Evolutionary conservation across 306 rosid genomes (phyloP).

Genomic region (Chamaecrista fasciculata): DNA sequence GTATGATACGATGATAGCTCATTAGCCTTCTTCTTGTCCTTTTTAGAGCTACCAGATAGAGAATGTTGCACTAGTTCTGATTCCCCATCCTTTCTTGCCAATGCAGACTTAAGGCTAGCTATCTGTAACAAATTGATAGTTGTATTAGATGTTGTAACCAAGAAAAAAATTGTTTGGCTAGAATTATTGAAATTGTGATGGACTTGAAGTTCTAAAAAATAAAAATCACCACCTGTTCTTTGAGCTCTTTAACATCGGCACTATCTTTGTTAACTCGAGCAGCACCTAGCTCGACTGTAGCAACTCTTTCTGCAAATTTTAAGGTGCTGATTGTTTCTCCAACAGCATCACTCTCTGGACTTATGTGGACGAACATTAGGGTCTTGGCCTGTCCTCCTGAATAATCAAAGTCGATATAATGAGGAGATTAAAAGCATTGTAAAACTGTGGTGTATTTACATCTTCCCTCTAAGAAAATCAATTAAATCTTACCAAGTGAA

Average conservation of each 20-base stretch:
- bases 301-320: conserved; percentile 96
- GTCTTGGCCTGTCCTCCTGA: conserved; percentile 98
- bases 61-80: conserved; percentile 36
- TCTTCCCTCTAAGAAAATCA: conserved; percentile 2
- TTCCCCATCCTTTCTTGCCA: conserved; percentile 77
- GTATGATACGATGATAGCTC: conserved; percentile 59
- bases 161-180: not conserved
- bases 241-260: conserved; percentile 83
- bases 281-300: conserved; percentile 94
- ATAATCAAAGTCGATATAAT: conserved; percentile 23
- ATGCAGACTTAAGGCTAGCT: conserved; percentile 67
- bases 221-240: conserved; percentile 66
- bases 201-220: not conserved
- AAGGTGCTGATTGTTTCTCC: conserved; percentile 91
- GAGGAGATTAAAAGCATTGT: conserved; percentile 1
- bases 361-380: conserved; percentile 92
- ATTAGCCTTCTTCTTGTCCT: conserved; percentile 47
- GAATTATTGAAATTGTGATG: conserved; percentile 9
- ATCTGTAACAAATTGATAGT: conserved; percentile 48
- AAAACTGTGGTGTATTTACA: not conserved
- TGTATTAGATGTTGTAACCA: not conserved
- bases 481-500: conserved; percentile 74
- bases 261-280: conserved; percentile 88
- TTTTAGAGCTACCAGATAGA: conserved; percentile 56
- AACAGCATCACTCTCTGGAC: conserved; percentile 78